These are phyloP conservation scores for Monascus ruber DNA, from an alignment of 2,329 filamentous ascomycete genomes.

Conservation along the genomic window DNA sequence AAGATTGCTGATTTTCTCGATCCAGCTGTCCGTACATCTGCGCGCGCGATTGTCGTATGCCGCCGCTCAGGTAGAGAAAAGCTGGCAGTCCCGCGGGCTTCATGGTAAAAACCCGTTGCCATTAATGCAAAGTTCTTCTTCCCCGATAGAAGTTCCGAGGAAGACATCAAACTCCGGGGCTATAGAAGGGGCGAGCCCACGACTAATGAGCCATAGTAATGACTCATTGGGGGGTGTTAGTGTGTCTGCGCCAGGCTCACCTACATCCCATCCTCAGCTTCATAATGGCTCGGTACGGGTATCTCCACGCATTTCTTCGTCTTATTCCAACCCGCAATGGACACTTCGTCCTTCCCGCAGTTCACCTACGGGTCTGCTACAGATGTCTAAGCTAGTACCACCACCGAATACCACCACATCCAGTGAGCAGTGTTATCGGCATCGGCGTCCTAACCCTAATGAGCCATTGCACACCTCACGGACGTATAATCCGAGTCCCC, in stretches of 20 bases:
- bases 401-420: constrained; percentile 30
- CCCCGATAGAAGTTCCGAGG: constrained; percentile 43
- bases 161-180: constrained; percentile 45
- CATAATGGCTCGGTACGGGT: constrained; percentile 4
- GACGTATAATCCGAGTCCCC: constrained; percentile 12
- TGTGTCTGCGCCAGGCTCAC: constrained; percentile 12
- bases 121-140: constrained; percentile 57
- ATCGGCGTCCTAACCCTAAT: constrained; percentile 30
- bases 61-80: constrained; percentile 84
- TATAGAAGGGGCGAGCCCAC: constrained; percentile 18
- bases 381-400: constrained; percentile 29
- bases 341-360: constrained; percentile 7
- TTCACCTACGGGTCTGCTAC: constrained; percentile 9
- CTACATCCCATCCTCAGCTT: constrained; percentile 5
- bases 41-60: constrained; percentile 81
- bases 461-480: constrained; percentile 6
- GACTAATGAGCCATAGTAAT: constrained; percentile 8
- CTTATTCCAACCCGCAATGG: constrained; percentile 2
- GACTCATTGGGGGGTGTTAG: constrained; percentile 12
- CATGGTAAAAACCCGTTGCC: constrained; percentile 68
- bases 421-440: constrained; percentile 16
- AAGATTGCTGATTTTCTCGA: constrained; percentile 11
- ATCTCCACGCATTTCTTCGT: constrained; percentile 5
- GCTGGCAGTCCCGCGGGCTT: constrained; percentile 63
- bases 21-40: constrained; percentile 64